Percentiles rank a stretch among this genome's conserved stretches.
Conservation (phyloP, 2,329 filamentous ascomycete genomes). For the Calonectria naviculata region DNA sequence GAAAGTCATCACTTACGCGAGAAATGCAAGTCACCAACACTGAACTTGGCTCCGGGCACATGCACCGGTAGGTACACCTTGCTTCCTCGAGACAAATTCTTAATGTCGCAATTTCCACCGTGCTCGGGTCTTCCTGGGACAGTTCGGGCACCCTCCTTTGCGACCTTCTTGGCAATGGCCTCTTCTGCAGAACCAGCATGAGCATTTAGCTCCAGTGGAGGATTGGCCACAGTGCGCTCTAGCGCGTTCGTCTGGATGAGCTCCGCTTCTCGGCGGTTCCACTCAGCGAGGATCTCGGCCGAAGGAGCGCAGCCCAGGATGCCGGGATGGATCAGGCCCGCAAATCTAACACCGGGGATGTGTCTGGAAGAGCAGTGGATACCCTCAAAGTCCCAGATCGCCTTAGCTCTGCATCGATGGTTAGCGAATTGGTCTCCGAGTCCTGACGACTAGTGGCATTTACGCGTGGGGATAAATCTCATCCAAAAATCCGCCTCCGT, state of each 20-base stretch:
- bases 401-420: slow-evolving; percentile 56
- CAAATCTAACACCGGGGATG: slow-evolving; percentile 87
- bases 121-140: slow-evolving; percentile 88
- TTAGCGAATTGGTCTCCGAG: neutral
- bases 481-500: slow-evolving; percentile 90
- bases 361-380: slow-evolving; percentile 84
- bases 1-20: slow-evolving; percentile 56
- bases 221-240: slow-evolving; percentile 79
- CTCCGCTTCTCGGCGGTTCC: slow-evolving; percentile 87
- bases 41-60: slow-evolving; percentile 88
- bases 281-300: slow-evolving; percentile 78
- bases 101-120: slow-evolving; percentile 93
- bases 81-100: slow-evolving; percentile 81
- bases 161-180: slow-evolving; percentile 73
- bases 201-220: slow-evolving; percentile 76
- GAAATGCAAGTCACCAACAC: slow-evolving; percentile 89
- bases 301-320: slow-evolving; percentile 92
- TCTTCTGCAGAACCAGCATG: slow-evolving; percentile 76
- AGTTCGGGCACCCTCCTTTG: slow-evolving; percentile 82
- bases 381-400: slow-evolving; percentile 69
- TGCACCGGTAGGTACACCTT: slow-evolving; percentile 92
- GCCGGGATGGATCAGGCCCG: slow-evolving; percentile 90
- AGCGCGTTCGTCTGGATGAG: slow-evolving; percentile 78
- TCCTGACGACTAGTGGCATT: slow-evolving; percentile 37
- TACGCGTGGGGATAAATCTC: slow-evolving; percentile 87